Conservation (phyloP, 2,329 filamentous ascomycete species). For the Colletotrichum sp. region DNA sequence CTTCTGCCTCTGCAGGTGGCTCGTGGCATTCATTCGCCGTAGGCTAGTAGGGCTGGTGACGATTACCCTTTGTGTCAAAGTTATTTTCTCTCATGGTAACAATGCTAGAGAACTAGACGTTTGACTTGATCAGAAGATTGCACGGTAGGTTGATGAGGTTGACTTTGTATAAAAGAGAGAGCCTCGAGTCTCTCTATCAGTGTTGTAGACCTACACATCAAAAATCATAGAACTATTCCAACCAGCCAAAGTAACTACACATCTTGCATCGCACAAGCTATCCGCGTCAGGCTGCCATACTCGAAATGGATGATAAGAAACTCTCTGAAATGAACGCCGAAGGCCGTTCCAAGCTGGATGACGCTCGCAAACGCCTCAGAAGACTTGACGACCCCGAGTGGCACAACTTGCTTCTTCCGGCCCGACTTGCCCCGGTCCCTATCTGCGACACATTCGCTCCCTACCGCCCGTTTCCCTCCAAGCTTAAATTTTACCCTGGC, state of each 20-base stretch:
- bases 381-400: background rate
- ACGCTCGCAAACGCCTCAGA: background rate
- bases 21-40: background rate
- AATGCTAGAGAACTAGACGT: background rate
- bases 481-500: background rate
- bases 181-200: background rate
- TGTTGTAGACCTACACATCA: background rate
- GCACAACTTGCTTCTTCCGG: background rate
- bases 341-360: background rate
- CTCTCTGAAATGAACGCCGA: background rate
- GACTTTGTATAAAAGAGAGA: background rate
- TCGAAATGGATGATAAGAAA: background rate
- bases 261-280: background rate
- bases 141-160: background rate
- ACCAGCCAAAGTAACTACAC: background rate
- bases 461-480: background rate
- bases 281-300: background rate
- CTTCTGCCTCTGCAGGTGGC: background rate
- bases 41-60: rapidly evolving
- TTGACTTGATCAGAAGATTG: background rate
- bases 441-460: background rate
- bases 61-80: background rate
- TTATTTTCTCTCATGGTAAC: background rate
- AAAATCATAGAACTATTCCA: background rate
- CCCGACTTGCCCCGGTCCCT: background rate